Evolutionary conservation across 1,139 yeast genomes (phyloP).

Genomic region (Wickerhamomyces sp.): DNA sequence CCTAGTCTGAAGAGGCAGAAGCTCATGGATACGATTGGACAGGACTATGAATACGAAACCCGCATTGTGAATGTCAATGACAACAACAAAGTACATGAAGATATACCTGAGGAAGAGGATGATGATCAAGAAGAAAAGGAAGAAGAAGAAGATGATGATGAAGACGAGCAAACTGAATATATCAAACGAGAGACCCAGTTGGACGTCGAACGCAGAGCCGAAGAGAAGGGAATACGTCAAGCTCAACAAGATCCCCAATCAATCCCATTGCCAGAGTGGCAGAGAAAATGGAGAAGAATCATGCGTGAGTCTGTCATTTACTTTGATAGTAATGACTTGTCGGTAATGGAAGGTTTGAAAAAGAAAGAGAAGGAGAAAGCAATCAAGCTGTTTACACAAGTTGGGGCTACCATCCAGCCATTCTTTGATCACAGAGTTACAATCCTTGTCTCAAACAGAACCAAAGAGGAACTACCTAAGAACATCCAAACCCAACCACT

Average conservation of each 20-base stretch:
- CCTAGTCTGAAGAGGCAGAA: conserved; percentile 24
- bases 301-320: conserved; percentile 73
- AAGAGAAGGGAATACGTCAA: background rate
- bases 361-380: conserved; percentile 51
- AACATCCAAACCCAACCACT: conserved; percentile 55
- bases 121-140: background rate
- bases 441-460: conserved; percentile 70
- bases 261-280: conserved; percentile 64
- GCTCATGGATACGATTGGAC: conserved; percentile 4
- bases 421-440: conserved; percentile 79
- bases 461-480: conserved; percentile 28
- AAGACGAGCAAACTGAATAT: background rate
- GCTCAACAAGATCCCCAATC: conserved; percentile 5
- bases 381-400: conserved; percentile 43
- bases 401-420: conserved; percentile 65
- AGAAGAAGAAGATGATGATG: conserved; percentile 1
- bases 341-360: conserved; percentile 34
- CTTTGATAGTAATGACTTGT: conserved; percentile 66
- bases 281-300: conserved; percentile 71
- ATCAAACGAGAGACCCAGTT: background rate
- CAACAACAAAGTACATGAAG: background rate
- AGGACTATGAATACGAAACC: background rate
- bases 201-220: background rate
- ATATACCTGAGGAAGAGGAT: background rate
- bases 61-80: background rate